A percentile compares a stretch with the other conserved stretches of the same genome.
Conservation (phyloP, 2,329 filamentous ascomycete genomes). For the Botrytis medusae region DNA sequence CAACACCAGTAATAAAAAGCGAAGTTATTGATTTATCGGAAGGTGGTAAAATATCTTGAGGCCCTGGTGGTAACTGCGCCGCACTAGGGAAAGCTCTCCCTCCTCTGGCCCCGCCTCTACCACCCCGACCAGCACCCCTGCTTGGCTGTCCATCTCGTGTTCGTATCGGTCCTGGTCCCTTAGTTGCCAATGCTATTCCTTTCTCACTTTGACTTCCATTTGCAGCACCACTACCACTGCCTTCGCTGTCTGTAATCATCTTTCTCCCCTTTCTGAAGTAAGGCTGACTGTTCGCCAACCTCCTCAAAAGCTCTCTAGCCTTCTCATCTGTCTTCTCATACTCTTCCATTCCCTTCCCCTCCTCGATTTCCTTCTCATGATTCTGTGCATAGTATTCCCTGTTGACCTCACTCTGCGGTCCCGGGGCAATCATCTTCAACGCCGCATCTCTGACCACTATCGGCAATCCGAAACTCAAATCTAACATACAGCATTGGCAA, state of each 20-base stretch:
- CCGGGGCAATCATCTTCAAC: conserved; percentile 94
- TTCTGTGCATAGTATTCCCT: conserved; percentile 97
- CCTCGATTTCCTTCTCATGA: conserved; percentile 92
- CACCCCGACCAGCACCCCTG: conserved; percentile 40
- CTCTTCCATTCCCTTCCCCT: conserved; percentile 82
- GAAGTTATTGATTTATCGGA: conserved; percentile 84
- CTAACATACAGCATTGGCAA: conserved; percentile 98
- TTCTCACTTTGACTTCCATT: conserved; percentile 43
- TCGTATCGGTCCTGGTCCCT: conserved; percentile 74
- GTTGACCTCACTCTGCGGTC: conserved; percentile 89
- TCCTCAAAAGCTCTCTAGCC: conserved; percentile 79
- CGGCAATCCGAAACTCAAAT: conserved; percentile 91
- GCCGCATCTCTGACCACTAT: conserved; percentile 95
- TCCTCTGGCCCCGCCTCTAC: conserved; percentile 44
- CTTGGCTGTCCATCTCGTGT: conserved; percentile 63
- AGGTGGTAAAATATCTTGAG: conserved; percentile 83
- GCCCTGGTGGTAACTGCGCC: conserved; percentile 74
- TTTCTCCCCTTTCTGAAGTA: conserved; percentile 88
- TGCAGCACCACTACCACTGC: conserved; percentile 20
- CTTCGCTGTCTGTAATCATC: conserved; percentile 48
- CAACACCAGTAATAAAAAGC: conserved; percentile 90
- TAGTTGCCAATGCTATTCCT: conserved; percentile 45
- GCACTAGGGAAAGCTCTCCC: conserved; percentile 64
- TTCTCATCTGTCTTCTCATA: conserved; percentile 98
- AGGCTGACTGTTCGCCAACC: conserved; percentile 87